These are phyloP conservation scores for Lodderomyces margitis DNA, from an alignment of 1,139 yeast genomes.

Conservation along the genomic window DNA sequence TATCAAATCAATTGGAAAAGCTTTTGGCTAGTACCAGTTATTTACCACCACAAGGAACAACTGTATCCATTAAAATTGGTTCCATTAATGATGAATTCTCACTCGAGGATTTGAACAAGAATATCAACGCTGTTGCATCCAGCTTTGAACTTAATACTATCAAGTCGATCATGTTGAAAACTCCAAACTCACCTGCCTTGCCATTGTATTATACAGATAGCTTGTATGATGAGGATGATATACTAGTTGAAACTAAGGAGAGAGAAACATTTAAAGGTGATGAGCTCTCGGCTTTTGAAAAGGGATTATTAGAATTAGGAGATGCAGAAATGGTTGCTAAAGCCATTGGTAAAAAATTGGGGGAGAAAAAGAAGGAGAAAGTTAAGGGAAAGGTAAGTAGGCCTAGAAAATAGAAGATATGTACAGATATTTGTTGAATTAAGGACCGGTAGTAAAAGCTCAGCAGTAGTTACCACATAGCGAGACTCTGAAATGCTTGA, in stretches of 20 bases:
- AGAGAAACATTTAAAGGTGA: conserved; percentile 25
- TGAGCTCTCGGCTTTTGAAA: conserved; percentile 62
- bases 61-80: conserved; percentile 68
- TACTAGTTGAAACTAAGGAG: conserved; percentile 24
- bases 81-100: conserved; percentile 38
- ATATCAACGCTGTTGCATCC: conserved; percentile 56
- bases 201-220: conserved; percentile 74
- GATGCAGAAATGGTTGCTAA: conserved; percentile 64
- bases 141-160: conserved; percentile 44
- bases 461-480: not conserved
- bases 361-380: conserved; percentile 11
- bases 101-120: conserved; percentile 42
- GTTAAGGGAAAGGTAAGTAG: conserved; percentile 17
- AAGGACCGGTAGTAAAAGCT: not conserved
- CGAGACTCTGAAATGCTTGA: not conserved
- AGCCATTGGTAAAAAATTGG: conserved; percentile 42
- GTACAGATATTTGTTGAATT: not conserved
- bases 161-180: conserved; percentile 67
- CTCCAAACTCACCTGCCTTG: conserved; percentile 72
- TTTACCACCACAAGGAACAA: conserved; percentile 73
- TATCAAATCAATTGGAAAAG: conserved; percentile 59
- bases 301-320: conserved; percentile 75
- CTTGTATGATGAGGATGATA: conserved; percentile 44
- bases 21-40: conserved; percentile 58
- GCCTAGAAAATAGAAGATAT: conserved; percentile 10